Evolutionary conservation across 2,329 filamentous ascomycete genomes (phyloP).

Genomic region (Arthrobotrys sphaeroides): DNA sequence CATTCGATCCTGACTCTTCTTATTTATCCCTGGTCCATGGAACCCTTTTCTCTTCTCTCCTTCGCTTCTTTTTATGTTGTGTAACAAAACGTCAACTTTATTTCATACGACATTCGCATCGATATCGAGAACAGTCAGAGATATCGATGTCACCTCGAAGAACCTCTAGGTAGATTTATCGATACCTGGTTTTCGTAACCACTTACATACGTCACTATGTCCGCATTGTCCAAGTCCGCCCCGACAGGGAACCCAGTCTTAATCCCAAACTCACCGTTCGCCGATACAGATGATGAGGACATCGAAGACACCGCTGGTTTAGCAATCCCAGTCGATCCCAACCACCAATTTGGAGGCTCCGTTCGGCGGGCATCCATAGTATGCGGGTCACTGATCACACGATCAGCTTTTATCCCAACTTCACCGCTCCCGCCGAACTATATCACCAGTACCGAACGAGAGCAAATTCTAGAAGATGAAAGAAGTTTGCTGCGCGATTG

Average conservation of each 20-base stretch:
- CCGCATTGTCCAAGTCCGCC: conserved; percentile 44
- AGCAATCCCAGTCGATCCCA: conserved; percentile 30
- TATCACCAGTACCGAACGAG: conserved; percentile 68
- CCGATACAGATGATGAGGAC: conserved; percentile 46
- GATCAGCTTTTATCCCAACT: conserved; percentile 53
- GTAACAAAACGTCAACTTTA: conserved; percentile 6
- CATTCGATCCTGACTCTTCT: conserved; percentile 17
- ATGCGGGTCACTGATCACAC: conserved; percentile 55
- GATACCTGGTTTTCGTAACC: neutral
- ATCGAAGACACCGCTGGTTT: conserved; percentile 27
- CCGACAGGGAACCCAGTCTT: conserved; percentile 28
- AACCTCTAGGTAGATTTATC: neutral
- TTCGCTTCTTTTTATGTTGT: conserved; percentile 20
- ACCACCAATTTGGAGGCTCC: conserved; percentile 51
- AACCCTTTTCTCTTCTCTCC: conserved; percentile 7
- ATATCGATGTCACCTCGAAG: neutral
- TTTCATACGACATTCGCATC: neutral
- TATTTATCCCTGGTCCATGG: neutral
- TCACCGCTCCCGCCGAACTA: conserved; percentile 55
- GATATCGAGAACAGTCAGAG: neutral
- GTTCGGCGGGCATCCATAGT: conserved; percentile 54
- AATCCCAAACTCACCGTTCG: conserved; percentile 40
- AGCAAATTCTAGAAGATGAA: conserved; percentile 69
- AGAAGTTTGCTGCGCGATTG: conserved; percentile 72
- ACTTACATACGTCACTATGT: conserved; percentile 16